Conservation (phyloP, 495 filamentous ascomycete species). For the Tuber microsphaerosporum region DNA sequence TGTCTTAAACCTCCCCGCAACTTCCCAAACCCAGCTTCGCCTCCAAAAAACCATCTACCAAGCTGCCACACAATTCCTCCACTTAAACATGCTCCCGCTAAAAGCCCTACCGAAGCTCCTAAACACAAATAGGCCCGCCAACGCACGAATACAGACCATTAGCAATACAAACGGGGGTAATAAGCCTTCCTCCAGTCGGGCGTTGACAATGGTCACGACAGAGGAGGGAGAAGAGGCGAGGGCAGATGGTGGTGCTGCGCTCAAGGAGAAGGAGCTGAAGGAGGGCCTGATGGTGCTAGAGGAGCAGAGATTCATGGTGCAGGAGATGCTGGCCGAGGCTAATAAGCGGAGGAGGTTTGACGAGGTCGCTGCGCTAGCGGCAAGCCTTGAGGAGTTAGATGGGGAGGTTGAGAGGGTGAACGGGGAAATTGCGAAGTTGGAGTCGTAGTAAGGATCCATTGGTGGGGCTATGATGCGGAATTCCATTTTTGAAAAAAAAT, state of each 20-base stretch:
- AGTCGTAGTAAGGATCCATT: conserved; percentile 31
- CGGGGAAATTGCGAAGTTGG: conserved; percentile 51
- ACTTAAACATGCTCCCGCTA: conserved; percentile 85
- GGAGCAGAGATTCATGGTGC: conserved; percentile 87
- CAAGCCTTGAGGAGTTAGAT: conserved; percentile 78
- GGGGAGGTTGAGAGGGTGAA: conserved; percentile 68
- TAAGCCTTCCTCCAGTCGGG: conserved; percentile 24
- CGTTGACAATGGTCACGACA: conserved; percentile 31
- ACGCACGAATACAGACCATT: conserved; percentile 18
- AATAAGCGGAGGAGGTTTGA: conserved; percentile 78
- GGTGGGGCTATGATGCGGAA: background rate
- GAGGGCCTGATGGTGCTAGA: conserved; percentile 84
- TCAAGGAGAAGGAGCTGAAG: conserved; percentile 73
- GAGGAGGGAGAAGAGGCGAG: conserved; percentile 7
- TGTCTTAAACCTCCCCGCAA: conserved; percentile 67
- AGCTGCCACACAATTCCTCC: conserved; percentile 74
- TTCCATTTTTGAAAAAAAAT: background rate
- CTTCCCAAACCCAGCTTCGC: conserved; percentile 62
- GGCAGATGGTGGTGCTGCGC: conserved; percentile 64
- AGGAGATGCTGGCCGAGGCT: conserved; percentile 78
- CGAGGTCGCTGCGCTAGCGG: conserved; percentile 70
- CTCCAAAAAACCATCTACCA: conserved; percentile 81
- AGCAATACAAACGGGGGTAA: background rate
- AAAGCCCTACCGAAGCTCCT: conserved; percentile 78
- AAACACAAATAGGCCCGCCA: conserved; percentile 50